Evolutionary conservation across 441 rosid species (phyloP), one percentile per base, ranked within the genome.

Genomic region (Sinapis alba): DNA sequence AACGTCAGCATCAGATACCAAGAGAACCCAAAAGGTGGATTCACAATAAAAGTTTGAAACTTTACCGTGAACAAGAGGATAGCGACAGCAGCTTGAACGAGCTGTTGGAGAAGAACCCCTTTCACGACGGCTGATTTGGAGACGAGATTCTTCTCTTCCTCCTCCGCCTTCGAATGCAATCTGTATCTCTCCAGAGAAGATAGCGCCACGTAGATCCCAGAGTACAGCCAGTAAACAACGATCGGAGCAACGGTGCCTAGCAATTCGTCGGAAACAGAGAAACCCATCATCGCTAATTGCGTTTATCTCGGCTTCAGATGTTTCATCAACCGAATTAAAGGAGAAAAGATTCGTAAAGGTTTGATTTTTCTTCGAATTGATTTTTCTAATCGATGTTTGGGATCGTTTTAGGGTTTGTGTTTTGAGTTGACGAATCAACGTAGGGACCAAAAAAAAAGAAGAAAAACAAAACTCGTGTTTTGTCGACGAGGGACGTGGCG

Each of bases 101-200:
- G 10, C 82, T 93, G 98, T 15, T 93, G 96, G 66, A 90, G 86
- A 79, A 93, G 85, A 80, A 93, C 94, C 5, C 94, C 96, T 73
- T 81, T 90, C 15, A 91, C 84, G 47, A 93, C 98, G n/a, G 84
- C 72, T 1, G 36, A 51, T 74, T 89, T 88, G 9, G 98, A 85
- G 23, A 88, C 96, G 82, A 88, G 88, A 82, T 93, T 93, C 82
- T 90, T 93, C 78, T 83, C 86, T 62, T 89, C 86, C 72, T 93
- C 97, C 18, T 91, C 98, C 30, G 73, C 78, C 80, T 83, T 88
- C 1, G 92, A 72, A 58, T 91, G 98, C 83, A 93, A 80, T 74
- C 94, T 85, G 76, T 88, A 91, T 71, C 83, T 83, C 36, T 90
- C 93, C 43, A 85, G 78, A 54, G 68, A 80, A 10, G 87, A 92